Percentiles rank a stretch among this genome's conserved stretches.
Evolutionary conservation across 208 protist species (phyloP).

Genomic region (Blastocrithidia nonstop): DNA sequence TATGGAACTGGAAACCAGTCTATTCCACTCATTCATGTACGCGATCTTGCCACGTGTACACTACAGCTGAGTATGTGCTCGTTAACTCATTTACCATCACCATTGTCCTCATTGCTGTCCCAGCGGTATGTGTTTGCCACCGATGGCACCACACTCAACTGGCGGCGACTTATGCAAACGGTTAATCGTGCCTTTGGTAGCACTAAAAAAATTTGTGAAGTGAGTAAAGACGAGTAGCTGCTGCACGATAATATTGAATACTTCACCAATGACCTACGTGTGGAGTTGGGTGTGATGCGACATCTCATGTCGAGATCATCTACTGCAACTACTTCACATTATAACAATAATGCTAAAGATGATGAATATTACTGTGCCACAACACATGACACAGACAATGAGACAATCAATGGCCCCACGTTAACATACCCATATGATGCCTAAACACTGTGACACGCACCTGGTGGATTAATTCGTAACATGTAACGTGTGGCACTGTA

Average conservation of each 20-base stretch:
- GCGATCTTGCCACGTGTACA: slow-evolving; percentile 80
- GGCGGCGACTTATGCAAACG: slow-evolving; percentile 38
- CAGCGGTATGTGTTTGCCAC: slow-evolving; percentile 81
- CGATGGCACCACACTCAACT: slow-evolving; percentile 61
- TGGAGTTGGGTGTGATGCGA: slow-evolving; percentile 51
- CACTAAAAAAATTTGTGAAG: slow-evolving; percentile 13
- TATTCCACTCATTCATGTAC: slow-evolving; percentile 86
- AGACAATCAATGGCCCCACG: too few species aligned
- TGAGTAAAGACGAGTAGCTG: slow-evolving; percentile 38
- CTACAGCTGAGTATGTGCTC: slow-evolving; percentile 37
- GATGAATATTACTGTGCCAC: not conserved
- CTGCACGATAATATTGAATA: slow-evolving; percentile 72
- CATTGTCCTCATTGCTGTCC: too few species aligned
- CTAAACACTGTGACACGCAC: slow-evolving; percentile 72
- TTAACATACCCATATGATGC: too few species aligned
- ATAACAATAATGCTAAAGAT: slow-evolving; percentile 1
- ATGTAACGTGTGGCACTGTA: slow-evolving; percentile 52
- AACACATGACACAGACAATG: slow-evolving; percentile 8
- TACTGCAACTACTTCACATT: too few species aligned
- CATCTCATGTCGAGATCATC: slow-evolving; percentile 51
- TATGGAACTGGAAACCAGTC: slow-evolving; percentile 76
- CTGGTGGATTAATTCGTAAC: slow-evolving; percentile 59
- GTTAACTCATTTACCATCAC: slow-evolving; percentile 34
- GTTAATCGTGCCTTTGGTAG: slow-evolving; percentile 75
- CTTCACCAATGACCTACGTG: slow-evolving; percentile 76